Percentiles rank a stretch among this genome's conserved stretches.
Conservation (phyloP, 768 basidiomycete genomes). For the Amanita phalloides region DNA sequence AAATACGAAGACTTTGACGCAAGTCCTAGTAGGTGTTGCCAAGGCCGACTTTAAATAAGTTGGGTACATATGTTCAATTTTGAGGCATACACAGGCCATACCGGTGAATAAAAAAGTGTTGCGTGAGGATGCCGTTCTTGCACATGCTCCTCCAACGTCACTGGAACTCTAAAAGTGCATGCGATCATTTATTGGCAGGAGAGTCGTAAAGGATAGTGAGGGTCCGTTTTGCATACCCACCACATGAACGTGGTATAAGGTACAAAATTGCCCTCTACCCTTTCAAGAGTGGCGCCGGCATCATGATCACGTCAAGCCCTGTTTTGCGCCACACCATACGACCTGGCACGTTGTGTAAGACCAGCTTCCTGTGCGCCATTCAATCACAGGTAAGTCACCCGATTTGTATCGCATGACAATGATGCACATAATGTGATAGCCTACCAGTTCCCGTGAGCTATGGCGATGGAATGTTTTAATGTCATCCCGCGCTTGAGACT, state of each 20-base stretch:
- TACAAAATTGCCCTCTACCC: not conserved
- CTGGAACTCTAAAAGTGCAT: too few relatives aligned
- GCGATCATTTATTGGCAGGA: too few relatives aligned
- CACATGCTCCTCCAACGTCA: too few relatives aligned
- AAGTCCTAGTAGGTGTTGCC: too few relatives aligned
- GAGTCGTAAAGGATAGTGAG: too few relatives aligned
- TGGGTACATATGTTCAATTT: too few relatives aligned
- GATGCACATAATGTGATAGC: not conserved
- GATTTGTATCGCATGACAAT: not conserved
- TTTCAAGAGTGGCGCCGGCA: not conserved
- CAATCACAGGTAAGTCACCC: not conserved
- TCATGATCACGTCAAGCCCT: not conserved
- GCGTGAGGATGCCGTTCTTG: too few relatives aligned
- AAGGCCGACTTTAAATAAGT: too few relatives aligned
- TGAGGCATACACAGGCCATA: too few relatives aligned
- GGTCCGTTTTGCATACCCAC: not conserved
- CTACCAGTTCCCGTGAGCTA: not conserved
- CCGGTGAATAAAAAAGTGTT: too few relatives aligned
- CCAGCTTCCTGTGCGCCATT: not conserved
- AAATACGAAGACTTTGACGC: too few relatives aligned
- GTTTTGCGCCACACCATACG: not conserved
- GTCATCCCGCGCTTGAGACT: not conserved
- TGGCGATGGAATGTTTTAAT: not conserved
- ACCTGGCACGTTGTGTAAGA: not conserved
- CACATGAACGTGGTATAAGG: not conserved